Evolutionary conservation across 2,329 filamentous ascomycete species (phyloP), one percentile per base, ranked within the genome.

Genomic region (Exophiala sideris): DNA sequence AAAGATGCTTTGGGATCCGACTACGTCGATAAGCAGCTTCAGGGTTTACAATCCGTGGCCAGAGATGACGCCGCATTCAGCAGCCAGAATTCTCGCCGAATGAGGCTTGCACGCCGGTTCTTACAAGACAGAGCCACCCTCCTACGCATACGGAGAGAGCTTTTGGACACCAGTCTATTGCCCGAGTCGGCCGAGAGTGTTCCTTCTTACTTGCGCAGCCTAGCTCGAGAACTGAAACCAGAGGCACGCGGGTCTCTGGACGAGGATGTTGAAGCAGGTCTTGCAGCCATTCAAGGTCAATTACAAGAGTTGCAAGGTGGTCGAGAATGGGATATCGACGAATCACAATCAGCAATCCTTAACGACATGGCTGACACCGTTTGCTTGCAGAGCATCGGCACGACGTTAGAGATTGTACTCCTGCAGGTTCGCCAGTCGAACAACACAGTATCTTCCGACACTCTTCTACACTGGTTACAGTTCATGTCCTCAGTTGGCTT

Each of bases 381-480:
- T 7, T 51, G 35, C 21, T 41, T 62, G 35, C 50, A 60, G 42
- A 55, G 36, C 21, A 54, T 58, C 9, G 44, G 34, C 7, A 33
- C 44, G 12, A 29, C 49, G n/a, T 12, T 62, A 12, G 56, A 61
- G 42, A 52, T 56, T 9, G 24, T 61, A 11, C 32, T 60, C 11
- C 40, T 62, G 20, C 48, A 32, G 14, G 33, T 55, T 12, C 24
- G 47, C 16, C 48, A 42, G 12, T 50, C 51, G 34, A 46, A 54
- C 3, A 38, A 34, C 4, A 44, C 40, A 8, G 34, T 44, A 5
- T 75, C 83, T 12, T 77, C 81, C 14, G 73, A 79, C 11, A 70
- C 84, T 5, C 76, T 91, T 14, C 73, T 82, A 36, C 77, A 81
- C 59, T 95, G 90, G 90, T 90, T 91, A 63, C 73, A 79, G n/a